Conservation (phyloP, 257 asterid species). For the Capsicum chinense region DNA sequence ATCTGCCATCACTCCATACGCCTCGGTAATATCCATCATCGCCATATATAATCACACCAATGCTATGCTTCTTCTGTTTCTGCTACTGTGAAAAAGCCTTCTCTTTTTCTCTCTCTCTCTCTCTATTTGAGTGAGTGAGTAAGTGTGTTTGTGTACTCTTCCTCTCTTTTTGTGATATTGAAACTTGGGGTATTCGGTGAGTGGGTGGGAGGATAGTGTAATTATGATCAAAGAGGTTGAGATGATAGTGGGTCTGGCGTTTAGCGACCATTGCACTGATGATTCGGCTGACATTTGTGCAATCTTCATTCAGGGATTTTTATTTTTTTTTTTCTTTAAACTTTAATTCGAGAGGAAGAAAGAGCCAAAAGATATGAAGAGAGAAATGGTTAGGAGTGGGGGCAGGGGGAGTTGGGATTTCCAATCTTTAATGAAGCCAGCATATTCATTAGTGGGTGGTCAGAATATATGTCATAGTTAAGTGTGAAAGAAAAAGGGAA, state of each 20-base stretch:
- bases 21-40: slow-evolving; percentile 34
- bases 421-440: background rate
- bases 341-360: too few relatives aligned
- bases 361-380: background rate
- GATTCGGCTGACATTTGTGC: slow-evolving; percentile 56
- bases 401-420: slow-evolving; percentile 18
- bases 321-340: too few relatives aligned
- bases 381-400: background rate
- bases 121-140: too few relatives aligned
- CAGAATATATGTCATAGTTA: slow-evolving; percentile 10
- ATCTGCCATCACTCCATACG: slow-evolving; percentile 29
- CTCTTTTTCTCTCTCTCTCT: background rate
- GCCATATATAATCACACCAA: slow-evolving; percentile 10
- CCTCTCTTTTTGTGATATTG: slow-evolving; percentile 29
- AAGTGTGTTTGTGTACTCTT: background rate
- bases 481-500: slow-evolving; percentile 35
- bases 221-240: slow-evolving; percentile 20
- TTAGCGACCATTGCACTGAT: slow-evolving; percentile 36
- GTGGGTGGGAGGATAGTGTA: slow-evolving; percentile 29
- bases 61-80: background rate
- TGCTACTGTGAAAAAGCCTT: background rate
- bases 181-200: slow-evolving; percentile 21
- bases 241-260: slow-evolving; percentile 1
- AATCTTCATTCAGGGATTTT: slow-evolving; percentile 41
- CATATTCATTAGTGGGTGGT: background rate